Evolutionary conservation across 73 alveolate genomes (phyloP).

Genomic region (Loxodes magnus): DNA sequence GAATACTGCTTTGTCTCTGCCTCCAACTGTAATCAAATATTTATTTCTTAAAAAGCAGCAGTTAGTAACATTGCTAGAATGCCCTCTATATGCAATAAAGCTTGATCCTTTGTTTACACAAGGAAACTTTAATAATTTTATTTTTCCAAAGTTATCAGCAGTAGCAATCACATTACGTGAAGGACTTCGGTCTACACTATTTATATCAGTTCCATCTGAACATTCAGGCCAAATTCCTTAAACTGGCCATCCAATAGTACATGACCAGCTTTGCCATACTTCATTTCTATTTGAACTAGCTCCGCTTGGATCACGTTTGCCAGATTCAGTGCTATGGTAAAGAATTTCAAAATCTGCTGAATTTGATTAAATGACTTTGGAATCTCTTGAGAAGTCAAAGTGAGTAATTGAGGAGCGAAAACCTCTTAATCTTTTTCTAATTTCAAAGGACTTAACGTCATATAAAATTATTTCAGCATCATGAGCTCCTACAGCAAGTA

Average conservation of each 20-base stretch:
- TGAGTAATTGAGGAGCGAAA: slow-evolving; percentile 74
- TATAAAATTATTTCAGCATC: slow-evolving; percentile 67
- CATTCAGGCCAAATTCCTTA: slow-evolving; percentile 97
- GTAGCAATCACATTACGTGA: slow-evolving; percentile 80
- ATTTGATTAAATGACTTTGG: slow-evolving; percentile 64
- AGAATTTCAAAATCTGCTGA: slow-evolving; percentile 76
- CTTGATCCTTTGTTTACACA: slow-evolving; percentile 68
- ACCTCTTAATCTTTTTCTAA: slow-evolving; percentile 55
- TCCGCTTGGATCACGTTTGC: slow-evolving; percentile 68
- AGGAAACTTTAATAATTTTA: slow-evolving; percentile 89
- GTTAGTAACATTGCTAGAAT: slow-evolving; percentile 92
- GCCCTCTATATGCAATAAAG: slow-evolving; percentile 86
- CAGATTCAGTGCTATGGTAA: slow-evolving; percentile 67
- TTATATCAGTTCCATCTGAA: slow-evolving; percentile 95
- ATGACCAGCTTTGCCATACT: slow-evolving; percentile 81
- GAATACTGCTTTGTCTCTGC: slow-evolving; percentile 88
- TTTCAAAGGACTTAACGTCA: slow-evolving; percentile 66
- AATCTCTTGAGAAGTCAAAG: slow-evolving; percentile 88
- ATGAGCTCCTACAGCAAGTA: slow-evolving; percentile 88
- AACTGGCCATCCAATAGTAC: slow-evolving; percentile 92
- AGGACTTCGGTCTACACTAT: slow-evolving; percentile 80
- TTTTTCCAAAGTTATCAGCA: slow-evolving; percentile 93
- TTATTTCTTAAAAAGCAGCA: slow-evolving; percentile 67
- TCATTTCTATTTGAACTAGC: slow-evolving; percentile 69
- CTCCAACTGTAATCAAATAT: slow-evolving; percentile 85